Base-by-base conservation (phyloP, 225 moss, liverwort and hornwort species). In the Straminergon stramineum region DNA sequence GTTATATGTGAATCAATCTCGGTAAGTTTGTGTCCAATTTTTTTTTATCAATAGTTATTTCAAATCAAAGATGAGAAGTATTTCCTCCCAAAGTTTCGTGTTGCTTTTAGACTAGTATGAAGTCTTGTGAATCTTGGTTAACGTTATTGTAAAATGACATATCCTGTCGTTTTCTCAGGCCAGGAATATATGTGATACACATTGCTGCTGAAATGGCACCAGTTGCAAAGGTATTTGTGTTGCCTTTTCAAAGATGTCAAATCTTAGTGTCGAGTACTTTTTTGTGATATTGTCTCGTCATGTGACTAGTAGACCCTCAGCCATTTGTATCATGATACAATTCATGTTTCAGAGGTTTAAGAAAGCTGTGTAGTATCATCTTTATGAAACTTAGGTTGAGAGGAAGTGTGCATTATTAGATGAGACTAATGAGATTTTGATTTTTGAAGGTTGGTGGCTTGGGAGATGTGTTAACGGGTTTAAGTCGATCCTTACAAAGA, bases 121-220 rank as follows among this genome's bases (percentile, higher is more conserved):
- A 22, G 39, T 65, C 79, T 87, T 60, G 28, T 79, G 45, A 43
- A 68, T 75, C 51, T 84, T 66, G 26, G 39, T 63, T 61, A 60
- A 79, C 56, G 14, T 51, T 45, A 39, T 70, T 62, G 22, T 82
- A 73, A 83, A 23, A 60, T 69, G n/a, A 69, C 75, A 51, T 87
- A 28, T 66, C 24, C 60, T 82, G 57, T 91, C 73, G 23, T 11
- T 85, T 84, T 86, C 69, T 84, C 95, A 99, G 97, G 91, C 99
- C 99, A 89, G 99, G 97, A 66, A 92, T 97, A 89, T 94, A 99
- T 89, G 96, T 97, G 87, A 88, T 97, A 73, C 94, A 99, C 79
- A 96, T 99, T 91, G 95, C 96, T 74, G 99, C 99, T 88, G 97
- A 99, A 93, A 99, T 99, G 96, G 99, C 99, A 58, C 99, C 99